phyloP scores from a whole-genome alignment of 2,329 filamentous ascomycete genomes.

The Xylariaceae sp. region DNA sequence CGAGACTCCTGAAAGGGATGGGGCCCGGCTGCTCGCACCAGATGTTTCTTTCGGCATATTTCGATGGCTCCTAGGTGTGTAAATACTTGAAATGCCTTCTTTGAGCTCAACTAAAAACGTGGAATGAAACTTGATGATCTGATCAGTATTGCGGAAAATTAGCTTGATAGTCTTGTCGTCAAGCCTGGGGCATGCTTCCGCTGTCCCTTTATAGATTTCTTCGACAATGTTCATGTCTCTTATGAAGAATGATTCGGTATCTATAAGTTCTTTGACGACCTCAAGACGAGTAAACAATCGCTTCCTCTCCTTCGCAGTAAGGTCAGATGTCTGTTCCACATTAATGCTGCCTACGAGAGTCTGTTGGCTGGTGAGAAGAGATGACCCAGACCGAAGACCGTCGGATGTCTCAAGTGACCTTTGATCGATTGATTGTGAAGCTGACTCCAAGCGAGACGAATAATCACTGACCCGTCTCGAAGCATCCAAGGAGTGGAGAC shows the following conservation, averaged over 20 bases:
- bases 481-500: conserved; percentile 40
- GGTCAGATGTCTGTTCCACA: conserved; percentile 28
- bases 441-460: conserved; percentile 41
- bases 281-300: conserved; percentile 78
- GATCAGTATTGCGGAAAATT: conserved; percentile 89
- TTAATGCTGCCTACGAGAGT: conserved; percentile 36
- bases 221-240: conserved; percentile 96
- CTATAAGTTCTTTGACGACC: conserved; percentile 86
- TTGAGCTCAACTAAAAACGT: conserved; percentile 77
- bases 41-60: conserved; percentile 42
- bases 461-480: conserved; percentile 48
- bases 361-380: conserved; percentile 37
- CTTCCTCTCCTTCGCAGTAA: conserved; percentile 58
- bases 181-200: conserved; percentile 75
- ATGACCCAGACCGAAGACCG: conserved; percentile 36
- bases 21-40: conserved; percentile 36
- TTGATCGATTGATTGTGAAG: conserved; percentile 46
- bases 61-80: conserved; percentile 59
- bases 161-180: conserved; percentile 81
- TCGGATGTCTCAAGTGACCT: conserved; percentile 44
- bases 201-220: conserved; percentile 95
- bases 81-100: conserved; percentile 74
- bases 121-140: conserved; percentile 84
- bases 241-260: conserved; percentile 88
- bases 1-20: conserved; percentile 27